Evolutionary conservation across 2,329 filamentous ascomycete genomes (phyloP), one percentile per base, ranked within the genome.

Genomic region (Tolypocladium tropicale): DNA sequence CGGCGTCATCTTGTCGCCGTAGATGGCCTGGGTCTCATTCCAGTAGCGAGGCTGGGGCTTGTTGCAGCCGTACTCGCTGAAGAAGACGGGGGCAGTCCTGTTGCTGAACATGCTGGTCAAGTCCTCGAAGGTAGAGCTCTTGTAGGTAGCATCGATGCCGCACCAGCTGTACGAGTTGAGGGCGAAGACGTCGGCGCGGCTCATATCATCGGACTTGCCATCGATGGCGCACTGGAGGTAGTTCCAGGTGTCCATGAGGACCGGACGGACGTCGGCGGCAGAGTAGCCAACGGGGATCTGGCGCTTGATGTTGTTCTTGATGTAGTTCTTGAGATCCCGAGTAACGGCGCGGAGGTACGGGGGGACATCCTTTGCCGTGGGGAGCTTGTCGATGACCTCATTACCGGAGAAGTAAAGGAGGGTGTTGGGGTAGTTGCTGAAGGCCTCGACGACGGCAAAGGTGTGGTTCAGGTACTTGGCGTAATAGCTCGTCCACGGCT

Each of bases 21-120:
- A 93, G 61, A 94, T 83, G 59, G 84, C 76, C 55, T 76, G 77
- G 14, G 90, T 85, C 72, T 94, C 89, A 61, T 87, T 86, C 74
- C 91, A 94, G 63, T 84, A 72, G 62, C 89, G 86, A 16, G 87
- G 85, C n/a, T 74, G 68, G 16, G 84, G 82, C 39, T 78, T 76
- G 75, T 91, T 93, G 81, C 89, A 93, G 58, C 89, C 89, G 64
- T 79, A 87, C 67, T 94, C 89, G 60, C 86, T 89, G 77, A 89
- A 92, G 78, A 93, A 93, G 64, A 92, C 78, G 34, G 89, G 89
- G 39, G 91, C 79, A 18, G 84, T 81, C 41, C 80, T 81, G 60
- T 77, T 77, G 63, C 77, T 72, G 76, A 93, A 90, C 68, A 84
- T 81, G 2, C 74, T 68, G 52, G 88, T 83, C 37, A 90, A 75